Evolutionary conservation across 176 grass and related monocot species (phyloP), one percentile per base, ranked within the genome.

Genomic region (Neostapfia colusana): DNA sequence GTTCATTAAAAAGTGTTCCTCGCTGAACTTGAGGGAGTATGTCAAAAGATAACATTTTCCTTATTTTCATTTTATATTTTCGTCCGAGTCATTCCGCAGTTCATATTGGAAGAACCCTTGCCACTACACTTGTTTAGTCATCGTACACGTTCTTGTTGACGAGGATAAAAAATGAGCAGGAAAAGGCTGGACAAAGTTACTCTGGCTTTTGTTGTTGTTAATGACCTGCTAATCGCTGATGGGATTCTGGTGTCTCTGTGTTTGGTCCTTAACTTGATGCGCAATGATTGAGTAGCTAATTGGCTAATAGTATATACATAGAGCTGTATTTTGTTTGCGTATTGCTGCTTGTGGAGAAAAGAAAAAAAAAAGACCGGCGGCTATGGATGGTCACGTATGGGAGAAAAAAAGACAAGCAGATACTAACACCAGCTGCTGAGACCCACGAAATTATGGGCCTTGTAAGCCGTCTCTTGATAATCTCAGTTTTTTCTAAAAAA

Each of bases 201-300:
- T 8, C 27, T 7, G 17, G 9, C 23, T 50, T 72, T 53, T 16
- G 23, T 72, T 72, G 72, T 64, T 73, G 57, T 28, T 73, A 23
- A 65, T 20, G 27, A 46, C 74, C 64, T 17, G 63, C 55, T 18
- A 39, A 21, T 50, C 31, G 2, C 67, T 63, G 31, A 25, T 39
- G 6, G 4, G 11, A 49, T 18, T 26, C 43, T 31, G 67, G 21
- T 63, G 68, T 35, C 58, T 64, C 24, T 73, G 7, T 72, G n/a
- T 28, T 64, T 73, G 43, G n/a, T 31, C 69, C 31, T 81, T 49
- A 49, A 49, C 46, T 73, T 41, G 3, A 36, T 66, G 38, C 15
- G 28, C 44, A 43, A 64, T 63, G 10, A 72, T 64, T 3, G 45
- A 7, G 44, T 65, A 40, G 18, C 35, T n/a, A 35, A 67, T 16